These are phyloP conservation scores for Carex cristatella DNA, from an alignment of 176 grass and related monocot species.

Conservation along the genomic window DNA sequence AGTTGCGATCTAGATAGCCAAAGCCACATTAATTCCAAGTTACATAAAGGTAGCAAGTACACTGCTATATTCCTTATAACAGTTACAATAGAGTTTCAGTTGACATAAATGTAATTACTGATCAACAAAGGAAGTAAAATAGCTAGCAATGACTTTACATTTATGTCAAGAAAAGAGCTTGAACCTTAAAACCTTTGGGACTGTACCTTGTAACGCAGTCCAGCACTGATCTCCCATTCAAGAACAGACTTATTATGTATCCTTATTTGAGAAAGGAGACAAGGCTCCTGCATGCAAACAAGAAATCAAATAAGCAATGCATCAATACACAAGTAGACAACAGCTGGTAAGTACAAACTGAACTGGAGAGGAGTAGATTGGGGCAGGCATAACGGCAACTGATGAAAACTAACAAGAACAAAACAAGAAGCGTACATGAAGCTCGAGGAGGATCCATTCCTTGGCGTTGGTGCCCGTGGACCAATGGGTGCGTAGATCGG, in stretches of 20 bases:
- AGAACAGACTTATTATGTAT: conserved; percentile 97
- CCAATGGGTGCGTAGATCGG: conserved; percentile 90
- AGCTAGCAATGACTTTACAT: not conserved
- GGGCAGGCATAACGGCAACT: not conserved
- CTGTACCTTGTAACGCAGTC: conserved; percentile 63
- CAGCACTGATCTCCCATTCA: conserved; percentile 89
- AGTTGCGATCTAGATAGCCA: not conserved
- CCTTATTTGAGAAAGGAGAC: conserved; percentile 79
- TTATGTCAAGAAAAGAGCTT: not conserved
- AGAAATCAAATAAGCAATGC: not conserved
- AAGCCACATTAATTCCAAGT: not conserved
- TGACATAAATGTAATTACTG: not conserved
- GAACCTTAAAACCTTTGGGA: not conserved
- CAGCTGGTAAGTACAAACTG: not conserved
- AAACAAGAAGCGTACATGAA: conserved; percentile 34
- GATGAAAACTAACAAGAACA: not conserved
- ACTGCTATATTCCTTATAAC: not conserved
- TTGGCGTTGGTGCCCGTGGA: conserved; percentile 85
- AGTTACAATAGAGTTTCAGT: not conserved
- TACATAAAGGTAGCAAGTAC: not conserved
- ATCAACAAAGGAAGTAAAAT: not conserved
- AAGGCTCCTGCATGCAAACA: conserved; percentile 51
- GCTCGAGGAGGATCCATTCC: conserved; percentile 97
- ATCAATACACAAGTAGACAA: not conserved
- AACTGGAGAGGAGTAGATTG: not conserved